Evolutionary conservation across 495 filamentous ascomycete species (phyloP), one percentile per base, ranked within the genome.

Genomic region (Aspergillus sparsus): DNA sequence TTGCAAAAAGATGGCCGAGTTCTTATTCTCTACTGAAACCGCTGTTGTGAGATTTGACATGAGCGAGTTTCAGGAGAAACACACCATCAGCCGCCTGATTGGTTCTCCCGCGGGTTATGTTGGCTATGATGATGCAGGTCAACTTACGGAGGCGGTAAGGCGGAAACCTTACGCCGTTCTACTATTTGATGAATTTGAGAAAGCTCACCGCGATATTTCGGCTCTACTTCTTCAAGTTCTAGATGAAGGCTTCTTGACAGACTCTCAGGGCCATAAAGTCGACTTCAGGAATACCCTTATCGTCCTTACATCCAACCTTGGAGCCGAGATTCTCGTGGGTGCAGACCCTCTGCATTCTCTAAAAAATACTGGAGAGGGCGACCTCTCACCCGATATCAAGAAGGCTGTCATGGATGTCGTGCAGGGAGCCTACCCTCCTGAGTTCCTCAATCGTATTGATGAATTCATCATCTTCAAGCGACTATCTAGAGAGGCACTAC

Each of bases 281-380:
- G 94, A 98, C 70, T 98, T 98, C 79, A 82, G 91, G 35, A 97
- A 96, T 69, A 97, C 93, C 13, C 87, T 98, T 62, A 96, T 98
- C 66, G 93, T 98, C 0, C 80, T 98, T 37, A 97, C 94, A 0
- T 96, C 91, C 32, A 98, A 98, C 71, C 86, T 98, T 41, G 93
- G 66, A 13, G 80, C 80, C 10, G 73, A 79, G 34, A 78, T 83
- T 16, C 68, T 83, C 8, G 75, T 82, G 9, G 75, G 77, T 41
- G 69, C 65, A 33, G 77, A 79, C 55, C 73, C 74, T 6, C 59
- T 79, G 46, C 67, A 79, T 52, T 58, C 73, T 21, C 58, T 66
- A 58, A 81, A 84, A 55, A 81, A 89, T 57, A 82, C 80, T 2
- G 68, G 74, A 6, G 78, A 82, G 36, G 82, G 83, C 37, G 85